Evolutionary conservation across 306 rosid genomes (phyloP).

Genomic region (Trichosanthes cucumerina): DNA sequence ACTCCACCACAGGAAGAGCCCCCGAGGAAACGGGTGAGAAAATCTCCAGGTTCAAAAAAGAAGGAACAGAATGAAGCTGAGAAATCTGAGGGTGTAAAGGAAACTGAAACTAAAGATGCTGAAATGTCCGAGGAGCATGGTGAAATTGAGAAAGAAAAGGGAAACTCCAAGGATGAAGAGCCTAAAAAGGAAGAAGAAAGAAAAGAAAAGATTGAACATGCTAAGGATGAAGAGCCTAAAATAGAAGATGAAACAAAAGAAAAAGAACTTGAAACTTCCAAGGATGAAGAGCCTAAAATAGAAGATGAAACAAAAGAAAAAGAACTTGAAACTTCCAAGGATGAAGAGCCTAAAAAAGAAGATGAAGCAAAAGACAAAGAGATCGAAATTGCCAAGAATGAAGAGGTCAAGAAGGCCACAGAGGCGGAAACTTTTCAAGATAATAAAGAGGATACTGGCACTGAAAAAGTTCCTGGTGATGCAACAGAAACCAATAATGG

Average conservation of each 20-base stretch:
- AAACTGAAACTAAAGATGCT: conserved; percentile 19
- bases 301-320: conserved; percentile 3
- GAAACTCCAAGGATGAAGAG: conserved; percentile 14
- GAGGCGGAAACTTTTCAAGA: neutral
- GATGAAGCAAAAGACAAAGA: conserved; percentile 8
- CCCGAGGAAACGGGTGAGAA: conserved; percentile 55
- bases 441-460: neutral
- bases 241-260: neutral
- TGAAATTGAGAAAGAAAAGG: conserved; percentile 13
- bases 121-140: neutral
- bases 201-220: conserved; percentile 11
- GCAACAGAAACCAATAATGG: neutral
- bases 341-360: conserved; percentile 5
- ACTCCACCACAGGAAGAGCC: conserved; percentile 60
- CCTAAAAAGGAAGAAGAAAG: conserved; percentile 25
- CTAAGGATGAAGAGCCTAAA: conserved; percentile 8
- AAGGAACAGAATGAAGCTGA: conserved; percentile 15
- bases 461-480: neutral
- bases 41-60: conserved; percentile 57
- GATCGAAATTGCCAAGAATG: neutral
- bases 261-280: neutral
- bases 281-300: neutral
- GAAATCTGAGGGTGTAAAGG: conserved; percentile 26
- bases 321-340: neutral
- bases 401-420: conserved; percentile 4